A percentile compares a stretch with the other conserved stretches of the same genome.
These are phyloP conservation scores for Mucor plumbeus DNA, from an alignment of 371 early-diverging fungal species.

Conservation along the genomic window DNA sequence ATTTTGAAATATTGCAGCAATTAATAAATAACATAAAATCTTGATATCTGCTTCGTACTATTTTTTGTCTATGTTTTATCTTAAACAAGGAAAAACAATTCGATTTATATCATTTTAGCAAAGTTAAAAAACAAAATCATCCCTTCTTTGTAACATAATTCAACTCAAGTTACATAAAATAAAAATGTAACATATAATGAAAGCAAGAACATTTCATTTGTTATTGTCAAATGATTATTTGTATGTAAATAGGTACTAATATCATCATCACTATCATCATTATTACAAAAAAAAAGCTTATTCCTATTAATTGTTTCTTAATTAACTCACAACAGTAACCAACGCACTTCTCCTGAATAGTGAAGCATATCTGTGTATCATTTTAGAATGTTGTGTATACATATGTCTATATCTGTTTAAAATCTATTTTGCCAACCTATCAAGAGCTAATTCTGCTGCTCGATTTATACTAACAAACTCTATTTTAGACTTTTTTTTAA, in stretches of 20 bases:
- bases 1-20: background rate
- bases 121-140: background rate
- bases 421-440: background rate
- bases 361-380: no score
- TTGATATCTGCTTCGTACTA: background rate
- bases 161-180: background rate
- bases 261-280: background rate
- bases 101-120: no score
- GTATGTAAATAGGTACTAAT: slow-evolving; percentile 1
- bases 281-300: no score
- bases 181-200: background rate
- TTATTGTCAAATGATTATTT: slow-evolving; percentile 4
- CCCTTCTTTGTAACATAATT: background rate
- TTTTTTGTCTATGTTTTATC: background rate
- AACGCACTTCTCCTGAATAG: background rate
- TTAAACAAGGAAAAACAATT: background rate
- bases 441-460: background rate
- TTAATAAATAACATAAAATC: background rate
- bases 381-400: no score
- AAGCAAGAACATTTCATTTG: background rate
- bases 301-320: background rate
- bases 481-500: slow-evolving; percentile 1
- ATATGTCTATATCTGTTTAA: no score
- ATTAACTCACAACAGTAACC: background rate
- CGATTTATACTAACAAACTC: slow-evolving; percentile 1